phyloP scores from a whole-genome alignment of 306 rosid species.

The Trifolium fragiferum region DNA sequence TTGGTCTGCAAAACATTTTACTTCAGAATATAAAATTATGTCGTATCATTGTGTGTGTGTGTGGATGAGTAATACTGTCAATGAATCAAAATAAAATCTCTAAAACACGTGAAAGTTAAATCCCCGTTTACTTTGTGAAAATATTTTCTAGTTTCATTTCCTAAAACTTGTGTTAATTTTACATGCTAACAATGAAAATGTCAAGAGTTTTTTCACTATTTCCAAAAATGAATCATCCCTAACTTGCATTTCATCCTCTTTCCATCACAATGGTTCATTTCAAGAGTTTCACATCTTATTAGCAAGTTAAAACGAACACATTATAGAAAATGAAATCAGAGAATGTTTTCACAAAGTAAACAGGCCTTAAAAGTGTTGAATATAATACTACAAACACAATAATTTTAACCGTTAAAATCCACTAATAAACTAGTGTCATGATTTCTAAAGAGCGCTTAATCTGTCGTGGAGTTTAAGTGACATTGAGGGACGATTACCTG shows the following conservation, averaged over 20 bases:
- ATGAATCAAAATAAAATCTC: conserved; percentile 18
- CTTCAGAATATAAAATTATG: conserved; percentile 14
- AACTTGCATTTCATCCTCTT: no score
- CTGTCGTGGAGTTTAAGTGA: conserved; percentile 17
- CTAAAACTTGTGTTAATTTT: no score
- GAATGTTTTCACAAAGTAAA: no score
- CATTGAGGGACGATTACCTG: conserved; percentile 60
- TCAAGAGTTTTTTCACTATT: no score
- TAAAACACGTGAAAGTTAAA: neutral
- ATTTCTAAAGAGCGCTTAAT: conserved; percentile 2
- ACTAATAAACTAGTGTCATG: conserved; percentile 15
- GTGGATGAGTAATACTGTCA: neutral
- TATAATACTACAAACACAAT: conserved; percentile 11
- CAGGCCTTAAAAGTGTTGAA: neutral
- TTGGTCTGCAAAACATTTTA: neutral
- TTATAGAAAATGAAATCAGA: no score
- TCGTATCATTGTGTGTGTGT: neutral
- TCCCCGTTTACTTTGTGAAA: no score
- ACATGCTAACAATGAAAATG: no score
- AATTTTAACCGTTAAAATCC: conserved; percentile 21
- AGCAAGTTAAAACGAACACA: no score
- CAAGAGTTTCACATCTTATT: no score
- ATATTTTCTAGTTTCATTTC: no score
- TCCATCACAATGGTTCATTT: no score
- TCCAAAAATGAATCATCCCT: no score